Percentiles rank a stretch among this genome's conserved stretches.
These are phyloP conservation scores for Aspergillus chevalieri DNA, from an alignment of 2,329 filamentous ascomycete species.

Conservation along the genomic window DNA sequence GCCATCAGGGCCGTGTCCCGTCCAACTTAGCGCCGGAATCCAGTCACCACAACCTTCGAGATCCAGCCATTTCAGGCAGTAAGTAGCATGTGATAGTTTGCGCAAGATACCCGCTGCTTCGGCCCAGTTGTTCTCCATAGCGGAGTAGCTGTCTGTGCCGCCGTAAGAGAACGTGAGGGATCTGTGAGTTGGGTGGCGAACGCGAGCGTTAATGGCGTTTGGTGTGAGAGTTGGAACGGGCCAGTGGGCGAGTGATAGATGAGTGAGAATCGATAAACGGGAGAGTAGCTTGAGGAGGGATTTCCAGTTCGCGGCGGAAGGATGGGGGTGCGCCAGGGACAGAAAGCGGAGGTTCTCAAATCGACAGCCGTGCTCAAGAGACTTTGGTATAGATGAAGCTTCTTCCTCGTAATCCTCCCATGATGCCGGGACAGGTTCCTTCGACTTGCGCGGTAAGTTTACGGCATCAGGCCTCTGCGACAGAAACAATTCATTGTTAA, in stretches of 20 bases:
- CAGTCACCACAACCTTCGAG: conserved; percentile 55
- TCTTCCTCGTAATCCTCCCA: conserved; percentile 32
- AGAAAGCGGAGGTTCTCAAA: conserved; percentile 53
- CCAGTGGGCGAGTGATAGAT: conserved; percentile 59
- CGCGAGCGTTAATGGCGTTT: conserved; percentile 43
- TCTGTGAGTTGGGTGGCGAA: conserved; percentile 34
- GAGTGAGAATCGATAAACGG: conserved; percentile 52
- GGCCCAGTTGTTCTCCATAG: conserved; percentile 49
- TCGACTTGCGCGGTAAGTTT: neutral
- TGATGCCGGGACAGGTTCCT: conserved; percentile 26
- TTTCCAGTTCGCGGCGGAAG: conserved; percentile 46
- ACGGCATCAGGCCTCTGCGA: conserved; percentile 9
- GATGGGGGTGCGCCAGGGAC: conserved; percentile 49
- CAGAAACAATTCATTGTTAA: conserved; percentile 40
- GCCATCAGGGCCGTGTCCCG: conserved; percentile 22
- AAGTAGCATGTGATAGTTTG: conserved; percentile 49
- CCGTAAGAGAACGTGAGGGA: conserved; percentile 42
- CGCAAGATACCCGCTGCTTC: conserved; percentile 53
- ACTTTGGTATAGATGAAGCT: conserved; percentile 10
- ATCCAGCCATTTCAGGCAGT: conserved; percentile 57
- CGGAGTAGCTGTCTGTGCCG: conserved; percentile 49
- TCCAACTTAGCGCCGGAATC: conserved; percentile 48
- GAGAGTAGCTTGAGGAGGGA: conserved; percentile 49
- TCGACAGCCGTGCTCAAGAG: conserved; percentile 23
- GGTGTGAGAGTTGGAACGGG: conserved; percentile 54